These are phyloP conservation scores for Diplodia sapinea DNA, from an alignment of 2,329 filamentous ascomycete species.

Conservation along the genomic window DNA sequence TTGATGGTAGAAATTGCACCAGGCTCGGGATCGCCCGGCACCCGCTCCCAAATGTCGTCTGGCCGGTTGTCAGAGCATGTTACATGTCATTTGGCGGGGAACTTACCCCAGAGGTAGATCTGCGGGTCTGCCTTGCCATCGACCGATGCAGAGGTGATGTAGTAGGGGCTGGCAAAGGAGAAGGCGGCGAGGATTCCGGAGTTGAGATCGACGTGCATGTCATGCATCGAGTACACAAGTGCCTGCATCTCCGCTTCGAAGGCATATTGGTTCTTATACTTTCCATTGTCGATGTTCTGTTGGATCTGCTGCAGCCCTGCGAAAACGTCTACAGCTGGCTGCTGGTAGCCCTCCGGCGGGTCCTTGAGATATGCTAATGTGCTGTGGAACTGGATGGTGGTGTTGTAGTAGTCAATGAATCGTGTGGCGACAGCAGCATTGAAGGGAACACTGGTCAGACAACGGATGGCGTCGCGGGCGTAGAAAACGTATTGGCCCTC, in stretches of 20 bases:
- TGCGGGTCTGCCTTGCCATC: conserved; percentile 41
- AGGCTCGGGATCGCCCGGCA: conserved; percentile 8
- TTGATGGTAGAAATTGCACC: conserved; percentile 37
- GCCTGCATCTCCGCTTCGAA: conserved; percentile 48
- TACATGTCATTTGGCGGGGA: neutral
- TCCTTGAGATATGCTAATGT: conserved; percentile 51
- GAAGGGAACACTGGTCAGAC: conserved; percentile 55
- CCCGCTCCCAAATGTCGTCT: neutral
- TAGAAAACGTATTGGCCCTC: conserved; percentile 32
- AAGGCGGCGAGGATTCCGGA: conserved; percentile 41
- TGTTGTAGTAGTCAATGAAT: conserved; percentile 54
- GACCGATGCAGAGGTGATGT: conserved; percentile 38
- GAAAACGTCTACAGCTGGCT: conserved; percentile 47
- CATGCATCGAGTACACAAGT: conserved; percentile 41
- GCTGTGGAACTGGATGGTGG: conserved; percentile 54
- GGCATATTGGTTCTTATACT: conserved; percentile 48
- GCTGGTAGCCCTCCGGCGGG: conserved; percentile 51
- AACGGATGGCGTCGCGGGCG: conserved; percentile 46
- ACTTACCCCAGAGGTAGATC: conserved; percentile 43
- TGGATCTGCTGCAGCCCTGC: conserved; percentile 40
- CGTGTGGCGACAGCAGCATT: conserved; percentile 51
- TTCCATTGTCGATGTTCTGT: conserved; percentile 36
- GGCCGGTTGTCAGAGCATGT: neutral
- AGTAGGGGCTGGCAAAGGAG: conserved; percentile 38
- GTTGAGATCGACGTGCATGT: conserved; percentile 41